These are phyloP conservation scores for Globisporangium megalacanthum DNA, from an alignment of 352 stramenopile species.

Conservation along the genomic window DNA sequence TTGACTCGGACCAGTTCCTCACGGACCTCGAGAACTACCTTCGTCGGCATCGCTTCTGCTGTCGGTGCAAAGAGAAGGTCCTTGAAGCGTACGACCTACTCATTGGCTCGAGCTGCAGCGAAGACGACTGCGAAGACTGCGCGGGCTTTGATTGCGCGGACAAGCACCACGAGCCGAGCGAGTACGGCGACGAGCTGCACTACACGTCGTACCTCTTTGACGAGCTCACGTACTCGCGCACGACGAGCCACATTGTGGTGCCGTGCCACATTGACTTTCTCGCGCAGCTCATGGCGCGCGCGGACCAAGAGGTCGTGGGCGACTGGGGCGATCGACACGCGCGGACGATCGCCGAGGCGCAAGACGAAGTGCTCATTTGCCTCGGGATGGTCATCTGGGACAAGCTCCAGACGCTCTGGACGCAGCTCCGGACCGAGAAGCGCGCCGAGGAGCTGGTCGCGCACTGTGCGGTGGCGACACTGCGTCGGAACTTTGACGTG, in stretches of 20 bases:
- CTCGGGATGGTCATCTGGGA: conserved; percentile 87
- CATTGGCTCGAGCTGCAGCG: conserved; percentile 77
- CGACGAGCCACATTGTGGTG: conserved; percentile 78
- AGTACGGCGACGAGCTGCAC: conserved; percentile 79
- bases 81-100: conserved; percentile 85
- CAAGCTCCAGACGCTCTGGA: conserved; percentile 83
- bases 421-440: conserved; percentile 69
- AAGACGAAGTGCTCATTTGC: conserved; percentile 85
- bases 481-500: conserved; percentile 81
- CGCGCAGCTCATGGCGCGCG: conserved; percentile 77
- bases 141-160: conserved; percentile 70
- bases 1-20: conserved; percentile 85
- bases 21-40: conserved; percentile 81
- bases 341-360: conserved; percentile 77
- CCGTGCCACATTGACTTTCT: conserved; percentile 85
- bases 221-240: conserved; percentile 75
- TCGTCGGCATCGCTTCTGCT: conserved; percentile 83
- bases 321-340: conserved; percentile 82
- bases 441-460: conserved; percentile 73
- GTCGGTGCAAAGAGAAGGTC: conserved; percentile 85
- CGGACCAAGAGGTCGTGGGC: conserved; percentile 76
- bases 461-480: conserved; percentile 66
- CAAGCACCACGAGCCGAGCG: conserved; percentile 62
- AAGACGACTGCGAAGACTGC: conserved; percentile 85
- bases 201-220: conserved; percentile 87